These are phyloP conservation scores for Xylaria sp. DNA, from an alignment of 2,329 filamentous ascomycete genomes.

Conservation along the genomic window DNA sequence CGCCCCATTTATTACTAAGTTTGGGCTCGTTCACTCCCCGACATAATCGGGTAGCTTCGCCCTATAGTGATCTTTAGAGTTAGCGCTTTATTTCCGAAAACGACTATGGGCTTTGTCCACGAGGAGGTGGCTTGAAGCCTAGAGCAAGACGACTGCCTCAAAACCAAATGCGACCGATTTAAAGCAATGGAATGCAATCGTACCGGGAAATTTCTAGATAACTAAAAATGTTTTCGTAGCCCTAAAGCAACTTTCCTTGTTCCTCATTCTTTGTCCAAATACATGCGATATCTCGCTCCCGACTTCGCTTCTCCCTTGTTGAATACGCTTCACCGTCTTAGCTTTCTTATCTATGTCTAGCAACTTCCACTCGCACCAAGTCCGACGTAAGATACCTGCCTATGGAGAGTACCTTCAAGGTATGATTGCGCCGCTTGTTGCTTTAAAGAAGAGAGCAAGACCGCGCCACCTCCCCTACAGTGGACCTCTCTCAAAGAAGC, in stretches of 20 bases:
- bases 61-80: conserved; percentile 10
- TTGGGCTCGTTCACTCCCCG: neutral
- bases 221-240: conserved; percentile 29
- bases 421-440: conserved; percentile 28
- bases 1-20: too few species aligned
- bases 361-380: neutral
- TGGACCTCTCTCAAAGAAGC: neutral
- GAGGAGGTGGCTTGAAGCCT: conserved; percentile 8
- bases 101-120: conserved; percentile 29
- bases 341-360: neutral
- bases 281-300: conserved; percentile 17
- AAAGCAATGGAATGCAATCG: conserved; percentile 31
- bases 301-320: conserved; percentile 7
- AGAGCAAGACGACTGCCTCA: neutral
- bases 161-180: conserved; percentile 10
- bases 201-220: conserved; percentile 14
- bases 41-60: neutral
- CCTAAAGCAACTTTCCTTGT: conserved; percentile 15
- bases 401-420: conserved; percentile 14
- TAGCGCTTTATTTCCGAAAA: conserved; percentile 26
- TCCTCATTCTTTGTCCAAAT: conserved; percentile 22
- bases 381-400: neutral
- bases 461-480: neutral
- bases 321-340: conserved; percentile 5
- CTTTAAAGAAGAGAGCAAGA: conserved; percentile 20